A percentile compares a stretch with the other conserved stretches of the same genome.
These are phyloP conservation scores for Penstemon newberryi DNA, from an alignment of 257 asterid genomes.

Conservation along the genomic window DNA sequence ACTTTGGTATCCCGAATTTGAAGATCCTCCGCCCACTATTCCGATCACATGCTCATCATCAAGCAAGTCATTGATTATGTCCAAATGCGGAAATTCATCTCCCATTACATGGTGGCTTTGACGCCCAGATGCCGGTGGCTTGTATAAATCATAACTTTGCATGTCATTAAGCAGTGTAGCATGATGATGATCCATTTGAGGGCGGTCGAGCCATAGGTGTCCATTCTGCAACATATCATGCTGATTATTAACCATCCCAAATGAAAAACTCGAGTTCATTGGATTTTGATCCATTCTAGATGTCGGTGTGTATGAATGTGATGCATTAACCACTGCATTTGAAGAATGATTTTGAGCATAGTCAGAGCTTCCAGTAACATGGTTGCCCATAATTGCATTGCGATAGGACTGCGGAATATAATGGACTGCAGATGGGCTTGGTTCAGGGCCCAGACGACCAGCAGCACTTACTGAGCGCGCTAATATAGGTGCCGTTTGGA, in stretches of 20 bases:
- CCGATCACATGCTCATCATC: slow-evolving; percentile 73
- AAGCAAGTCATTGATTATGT: slow-evolving; percentile 80
- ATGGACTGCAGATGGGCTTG: slow-evolving; percentile 46
- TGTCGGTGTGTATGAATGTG: slow-evolving; percentile 49
- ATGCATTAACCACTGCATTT: slow-evolving; percentile 44
- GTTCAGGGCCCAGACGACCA: slow-evolving; percentile 74
- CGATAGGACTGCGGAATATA: slow-evolving; percentile 81
- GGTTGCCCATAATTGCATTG: slow-evolving; percentile 71
- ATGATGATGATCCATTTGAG: slow-evolving; percentile 44
- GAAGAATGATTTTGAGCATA: slow-evolving; percentile 53
- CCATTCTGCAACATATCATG: slow-evolving; percentile 48
- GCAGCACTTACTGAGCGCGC: slow-evolving; percentile 81
- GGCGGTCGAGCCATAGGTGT: slow-evolving; percentile 51
- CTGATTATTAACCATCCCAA: slow-evolving; percentile 50
- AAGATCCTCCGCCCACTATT: slow-evolving; percentile 28
- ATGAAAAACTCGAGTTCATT: slow-evolving; percentile 45
- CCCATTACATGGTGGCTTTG: slow-evolving; percentile 42
- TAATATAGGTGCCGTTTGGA: slow-evolving; percentile 52
- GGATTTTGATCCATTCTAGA: slow-evolving; percentile 49
- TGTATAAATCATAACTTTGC: slow-evolving; percentile 41
- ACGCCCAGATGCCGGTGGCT: slow-evolving; percentile 43
- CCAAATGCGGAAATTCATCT: slow-evolving; percentile 63
- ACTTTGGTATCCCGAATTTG: slow-evolving; percentile 42
- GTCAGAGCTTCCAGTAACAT: slow-evolving; percentile 46
- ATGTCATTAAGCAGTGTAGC: slow-evolving; percentile 36